Evolutionary conservation across 768 basidiomycete genomes (phyloP), one percentile per base, ranked within the genome.

Genomic region (Sutorius australiensis): DNA sequence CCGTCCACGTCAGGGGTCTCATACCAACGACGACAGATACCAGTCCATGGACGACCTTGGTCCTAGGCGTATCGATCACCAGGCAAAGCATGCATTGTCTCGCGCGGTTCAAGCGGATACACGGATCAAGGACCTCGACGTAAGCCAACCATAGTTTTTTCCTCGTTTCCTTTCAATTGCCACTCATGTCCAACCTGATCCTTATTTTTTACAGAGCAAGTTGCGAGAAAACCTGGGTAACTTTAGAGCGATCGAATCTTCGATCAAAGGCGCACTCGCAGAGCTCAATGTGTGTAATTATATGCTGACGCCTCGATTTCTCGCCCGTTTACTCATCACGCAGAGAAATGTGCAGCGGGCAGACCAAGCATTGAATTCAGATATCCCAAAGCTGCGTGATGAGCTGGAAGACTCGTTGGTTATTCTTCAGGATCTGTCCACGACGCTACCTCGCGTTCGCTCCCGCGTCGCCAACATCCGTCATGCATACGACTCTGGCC

Each of bases 151-250:
- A 0, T 27, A 16, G 16, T 12, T 2, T 5, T 10, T 4, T 10
- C 12, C 0, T 13, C 21, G 11, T 11, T 36, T 12, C 32, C 7
- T 9, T 3, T 13, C n/a, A n/a, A 12, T 28, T 7, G 32, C 34
- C 38, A 51, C 19, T 31, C 53, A 28, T 9, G 45, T 36, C 30
- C 44, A 16, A 34, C 32, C 28, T 47, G 11, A 43, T 17, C 16
- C n/a, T 38, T n/a, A 47, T 28, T 28, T 21, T 53, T 33, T 28
- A 19, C 36, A 89, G 87, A 76, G 76, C 47, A 81, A 79, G 63
- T 77, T 91, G 21, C 77, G 83, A 37, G 83, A 87, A 59, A 80
- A 83, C 63, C 72, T 90, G 50, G 83, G 83, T 61, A 89, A 89
- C 63, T 89, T 88, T 50, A 75, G 85, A 49, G 83, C 84, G 16